A percentile compares a stretch with the other conserved stretches of the same genome.
These are phyloP conservation scores for Cryptosporidium xiaoi DNA, from an alignment of 169 alveolate genomes.

Conservation along the genomic window DNA sequence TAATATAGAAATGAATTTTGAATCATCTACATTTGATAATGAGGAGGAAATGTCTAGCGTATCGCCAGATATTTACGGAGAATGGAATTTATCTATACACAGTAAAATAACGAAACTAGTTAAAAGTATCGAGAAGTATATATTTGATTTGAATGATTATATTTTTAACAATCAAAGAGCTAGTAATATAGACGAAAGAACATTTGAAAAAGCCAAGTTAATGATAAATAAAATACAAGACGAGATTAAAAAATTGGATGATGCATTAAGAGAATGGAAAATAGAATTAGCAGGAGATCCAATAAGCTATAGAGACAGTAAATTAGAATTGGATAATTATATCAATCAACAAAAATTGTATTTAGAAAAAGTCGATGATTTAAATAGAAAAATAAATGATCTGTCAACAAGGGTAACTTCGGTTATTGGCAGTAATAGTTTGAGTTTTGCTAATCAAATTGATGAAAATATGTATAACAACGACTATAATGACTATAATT, in stretches of 20 bases:
- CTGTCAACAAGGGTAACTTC: not conserved
- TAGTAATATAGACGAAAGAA: not conserved
- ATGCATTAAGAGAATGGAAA: constrained; percentile 31
- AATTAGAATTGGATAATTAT: constrained; percentile 4
- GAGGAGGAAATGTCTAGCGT: constrained; percentile 11
- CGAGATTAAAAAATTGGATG: constrained; percentile 1
- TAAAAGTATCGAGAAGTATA: not conserved
- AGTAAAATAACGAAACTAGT: constrained; percentile 4
- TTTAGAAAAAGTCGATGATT: not conserved
- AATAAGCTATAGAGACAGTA: constrained; percentile 7
- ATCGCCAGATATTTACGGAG: not conserved
- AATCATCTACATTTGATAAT: not conserved
- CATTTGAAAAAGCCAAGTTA: not conserved
- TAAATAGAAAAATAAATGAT: constrained; percentile 19
- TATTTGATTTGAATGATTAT: not conserved
- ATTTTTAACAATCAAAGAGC: not conserved
- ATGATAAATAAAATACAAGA: constrained; percentile 10
- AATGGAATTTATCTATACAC: constrained; percentile 6
- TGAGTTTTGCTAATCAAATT: not conserved
- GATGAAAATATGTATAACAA: not conserved
- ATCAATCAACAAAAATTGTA: not conserved
- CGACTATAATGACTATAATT: not conserved
- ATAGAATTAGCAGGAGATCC: constrained; percentile 61
- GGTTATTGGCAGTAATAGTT: not conserved
- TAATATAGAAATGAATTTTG: constrained; percentile 14